Evolutionary conservation across 176 grass and related monocot genomes (phyloP), one percentile per base, ranked within the genome.

Genomic region (Phoenix dactylifera): DNA sequence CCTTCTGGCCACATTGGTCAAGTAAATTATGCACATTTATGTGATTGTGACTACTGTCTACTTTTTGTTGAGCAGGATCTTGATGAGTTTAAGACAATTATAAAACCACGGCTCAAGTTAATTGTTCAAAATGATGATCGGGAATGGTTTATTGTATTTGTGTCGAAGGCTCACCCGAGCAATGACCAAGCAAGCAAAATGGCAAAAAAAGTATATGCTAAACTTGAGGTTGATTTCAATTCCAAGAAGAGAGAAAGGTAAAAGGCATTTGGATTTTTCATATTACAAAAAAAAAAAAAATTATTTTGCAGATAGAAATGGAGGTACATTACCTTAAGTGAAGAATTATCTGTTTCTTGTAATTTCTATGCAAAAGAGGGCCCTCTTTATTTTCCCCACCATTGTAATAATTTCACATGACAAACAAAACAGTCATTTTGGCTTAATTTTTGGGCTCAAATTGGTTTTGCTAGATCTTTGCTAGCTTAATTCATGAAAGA

Each of bases 101-200:
- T 98, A 78, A 98, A 92, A 56, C 87, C 93, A 52, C 76, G 93
- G 57, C 79, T 98, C 55, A 98, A 88, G 82, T 82, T 98, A 82
- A 91, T 98, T 64, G 84, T 90, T 51, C 93, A 98, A 92, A 98
- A 98, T 75, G 93, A 98, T 69, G 93, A 98, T 15, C 80, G 79
- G 23, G 93, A 98, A 77, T 98, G 87, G 93, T 98, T 98, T 60
- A 85, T 98, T 49, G 76, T 98, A 51, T 98, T 88, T 78, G 81
- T 98, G 28, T 98, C 81, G 19, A 98, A 88, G 76, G 93, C 84
- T 69, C 77, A 83, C 75, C 84, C 93, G 49, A 83, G 75, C 78
- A 98, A 92, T 73, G 93, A 98, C 35, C 80, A 80, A 78, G 93
- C 81, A 71, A 80, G 60, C 66, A 98, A 98, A 69, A 98, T 92